A percentile compares a stretch with the other conserved stretches of the same genome.
Conservation (phyloP, 1,284 basidiomycete species). For the Ustilago hordei region DNA sequence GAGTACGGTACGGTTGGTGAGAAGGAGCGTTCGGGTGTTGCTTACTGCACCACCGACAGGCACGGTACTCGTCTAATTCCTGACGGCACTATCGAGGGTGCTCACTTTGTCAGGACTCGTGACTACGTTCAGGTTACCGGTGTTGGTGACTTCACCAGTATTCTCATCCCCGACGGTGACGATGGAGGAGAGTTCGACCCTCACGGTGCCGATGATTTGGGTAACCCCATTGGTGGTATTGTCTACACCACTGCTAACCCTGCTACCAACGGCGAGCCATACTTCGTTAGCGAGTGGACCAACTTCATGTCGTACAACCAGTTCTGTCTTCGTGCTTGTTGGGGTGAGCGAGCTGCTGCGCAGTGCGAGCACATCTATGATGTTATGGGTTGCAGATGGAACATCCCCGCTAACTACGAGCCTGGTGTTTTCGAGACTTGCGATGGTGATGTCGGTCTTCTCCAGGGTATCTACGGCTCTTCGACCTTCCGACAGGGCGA, state of each 20-base stretch:
- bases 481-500: slow-evolving; percentile 64
- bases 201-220: slow-evolving; percentile 62
- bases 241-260: slow-evolving; percentile 64
- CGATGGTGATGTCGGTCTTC: slow-evolving; percentile 54
- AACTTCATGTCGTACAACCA: slow-evolving; percentile 64
- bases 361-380: slow-evolving; percentile 68
- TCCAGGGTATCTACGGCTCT: slow-evolving; percentile 60
- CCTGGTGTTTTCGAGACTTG: slow-evolving; percentile 59
- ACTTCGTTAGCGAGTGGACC: slow-evolving; percentile 55
- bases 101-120: slow-evolving; percentile 64
- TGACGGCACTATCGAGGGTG: slow-evolving; percentile 62
- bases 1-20: slow-evolving; percentile 55
- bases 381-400: slow-evolving; percentile 63
- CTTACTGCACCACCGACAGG: slow-evolving; percentile 65
- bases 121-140: slow-evolving; percentile 67
- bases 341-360: slow-evolving; percentile 48
- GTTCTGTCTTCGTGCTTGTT: slow-evolving; percentile 66
- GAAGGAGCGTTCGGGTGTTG: slow-evolving; percentile 60
- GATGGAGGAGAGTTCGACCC: slow-evolving; percentile 66
- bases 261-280: slow-evolving; percentile 42
- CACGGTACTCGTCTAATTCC: slow-evolving; percentile 67
- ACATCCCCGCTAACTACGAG: slow-evolving; percentile 61
- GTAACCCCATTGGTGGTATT: slow-evolving; percentile 64
- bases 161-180: slow-evolving; percentile 52
- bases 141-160: slow-evolving; percentile 55